A percentile compares a stretch with the other conserved stretches of the same genome.
Conservation (phyloP, 805 yeast genomes). For the Pichia cabralensis region DNA sequence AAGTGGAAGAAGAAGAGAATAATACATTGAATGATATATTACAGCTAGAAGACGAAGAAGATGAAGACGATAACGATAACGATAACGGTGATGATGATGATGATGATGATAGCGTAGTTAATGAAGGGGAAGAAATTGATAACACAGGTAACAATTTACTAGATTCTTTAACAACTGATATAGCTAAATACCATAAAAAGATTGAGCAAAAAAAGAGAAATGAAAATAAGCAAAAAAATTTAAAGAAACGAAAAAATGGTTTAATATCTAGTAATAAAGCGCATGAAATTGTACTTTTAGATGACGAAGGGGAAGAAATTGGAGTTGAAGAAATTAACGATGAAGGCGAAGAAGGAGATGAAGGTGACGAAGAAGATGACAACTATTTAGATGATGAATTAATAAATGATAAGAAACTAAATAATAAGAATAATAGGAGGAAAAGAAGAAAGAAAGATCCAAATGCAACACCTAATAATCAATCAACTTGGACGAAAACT, state of each 20-base stretch:
- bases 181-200: slow-evolving; percentile 22
- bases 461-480: too few species aligned
- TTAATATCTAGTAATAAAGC: too few species aligned
- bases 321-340: neutral
- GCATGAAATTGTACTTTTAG: too few species aligned
- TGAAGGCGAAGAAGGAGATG: too few species aligned
- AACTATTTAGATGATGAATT: neutral
- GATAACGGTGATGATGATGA: slow-evolving; percentile 1
- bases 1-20: neutral
- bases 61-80: neutral
- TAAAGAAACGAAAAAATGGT: slow-evolving; percentile 1
- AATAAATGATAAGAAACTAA: neutral
- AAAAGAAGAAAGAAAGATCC: too few species aligned
- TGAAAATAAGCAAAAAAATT: slow-evolving; percentile 2
- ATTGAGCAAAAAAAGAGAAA: slow-evolving; percentile 18
- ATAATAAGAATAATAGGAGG: neutral
- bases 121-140: slow-evolving; percentile 2
- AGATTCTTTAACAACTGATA: slow-evolving; percentile 20
- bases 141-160: slow-evolving; percentile 10
- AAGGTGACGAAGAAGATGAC: slow-evolving; percentile 3
- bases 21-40: too few species aligned
- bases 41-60: neutral
- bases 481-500: slow-evolving; percentile 28
- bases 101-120: slow-evolving; percentile 2
- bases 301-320: neutral